Evolutionary conservation across 306 rosid species (phyloP).

Genomic region (Vicia faba): DNA sequence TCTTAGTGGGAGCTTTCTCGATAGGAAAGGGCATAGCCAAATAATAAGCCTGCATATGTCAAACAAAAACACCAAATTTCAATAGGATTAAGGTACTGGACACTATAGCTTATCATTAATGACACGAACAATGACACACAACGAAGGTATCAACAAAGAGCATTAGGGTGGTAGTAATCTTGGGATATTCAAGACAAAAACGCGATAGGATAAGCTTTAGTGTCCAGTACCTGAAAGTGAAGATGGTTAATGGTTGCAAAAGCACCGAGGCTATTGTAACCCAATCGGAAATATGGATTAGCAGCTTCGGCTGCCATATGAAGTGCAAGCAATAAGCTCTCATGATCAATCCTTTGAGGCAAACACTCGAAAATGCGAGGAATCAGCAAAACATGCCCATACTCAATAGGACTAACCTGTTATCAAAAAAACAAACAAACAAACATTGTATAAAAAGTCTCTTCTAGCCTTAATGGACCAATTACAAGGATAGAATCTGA

Average conservation of each 20-base stretch:
- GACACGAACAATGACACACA: background rate
- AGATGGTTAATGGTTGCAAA: conserved; percentile 99
- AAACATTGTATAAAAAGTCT: conserved; percentile 10
- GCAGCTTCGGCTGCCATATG: conserved; percentile 85
- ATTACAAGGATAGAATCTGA: background rate
- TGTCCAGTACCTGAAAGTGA: conserved; percentile 79
- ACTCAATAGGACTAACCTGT: conserved; percentile 98
- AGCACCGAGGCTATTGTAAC: conserved; percentile 96
- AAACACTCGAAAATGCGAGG: conserved; percentile 73
- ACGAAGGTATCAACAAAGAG: background rate
- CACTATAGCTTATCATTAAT: too few relatives aligned
- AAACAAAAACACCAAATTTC: conserved; percentile 20
- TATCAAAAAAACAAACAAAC: conserved; percentile 21
- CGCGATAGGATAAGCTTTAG: background rate
- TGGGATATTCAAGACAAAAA: background rate
- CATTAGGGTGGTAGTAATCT: background rate
- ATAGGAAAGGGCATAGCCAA: conserved; percentile 82
- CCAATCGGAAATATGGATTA: conserved; percentile 74
- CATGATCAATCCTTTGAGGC: conserved; percentile 86
- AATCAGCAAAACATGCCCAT: conserved; percentile 89
- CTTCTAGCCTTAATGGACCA: background rate
- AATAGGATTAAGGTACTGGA: background rate
- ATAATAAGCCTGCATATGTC: conserved; percentile 73
- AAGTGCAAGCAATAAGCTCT: conserved; percentile 83
- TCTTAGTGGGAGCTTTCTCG: conserved; percentile 89